These are phyloP conservation scores for Dipteronia sinensis DNA, from an alignment of 345 rosid species.

Conservation along the genomic window DNA sequence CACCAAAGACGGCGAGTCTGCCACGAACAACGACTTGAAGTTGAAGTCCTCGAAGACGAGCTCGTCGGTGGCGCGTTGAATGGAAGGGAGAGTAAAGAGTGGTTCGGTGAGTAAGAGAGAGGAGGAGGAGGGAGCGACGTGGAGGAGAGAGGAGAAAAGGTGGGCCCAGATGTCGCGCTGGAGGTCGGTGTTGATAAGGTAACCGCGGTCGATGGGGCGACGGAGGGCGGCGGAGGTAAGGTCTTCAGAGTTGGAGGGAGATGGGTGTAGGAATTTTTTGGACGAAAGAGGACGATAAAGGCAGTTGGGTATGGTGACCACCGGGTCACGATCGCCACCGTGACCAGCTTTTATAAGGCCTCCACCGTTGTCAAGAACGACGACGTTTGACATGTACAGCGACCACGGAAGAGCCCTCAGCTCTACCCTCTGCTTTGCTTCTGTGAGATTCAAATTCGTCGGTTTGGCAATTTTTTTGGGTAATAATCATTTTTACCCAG, in stretches of 20 bases:
- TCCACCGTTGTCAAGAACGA: conserved; percentile 95
- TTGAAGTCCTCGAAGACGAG: conserved; percentile 91
- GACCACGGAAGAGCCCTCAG: not conserved
- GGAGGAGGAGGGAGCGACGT: conserved; percentile 49
- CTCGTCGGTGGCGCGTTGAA: conserved; percentile 82
- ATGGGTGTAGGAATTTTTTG: conserved; percentile 69
- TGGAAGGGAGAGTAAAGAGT: conserved; percentile 67
- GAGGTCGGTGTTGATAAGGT: conserved; percentile 80
- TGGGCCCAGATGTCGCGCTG: conserved; percentile 93
- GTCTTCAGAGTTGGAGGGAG: conserved; percentile 58
- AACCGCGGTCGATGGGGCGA: conserved; percentile 95
- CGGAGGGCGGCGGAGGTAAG: conserved; percentile 92
- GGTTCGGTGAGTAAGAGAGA: conserved; percentile 85
- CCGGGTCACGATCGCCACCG: conserved; percentile 85
- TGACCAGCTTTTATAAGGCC: conserved; percentile 76
- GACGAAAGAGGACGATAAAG: conserved; percentile 80
- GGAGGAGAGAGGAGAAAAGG: conserved; percentile 69
- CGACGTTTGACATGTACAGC: conserved; percentile 57
- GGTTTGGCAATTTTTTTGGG: no score
- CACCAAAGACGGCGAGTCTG: conserved; percentile 73
- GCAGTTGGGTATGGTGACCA: conserved; percentile 72
- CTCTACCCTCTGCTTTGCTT: no score
- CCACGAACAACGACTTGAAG: conserved; percentile 63
- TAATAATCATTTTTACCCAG: no score
- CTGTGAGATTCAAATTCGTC: no score